A percentile compares a stretch with the other conserved stretches of the same genome.
phyloP scores from a whole-genome alignment of 768 basidiomycete genomes.

The Pleurotus tuber-regium region DNA sequence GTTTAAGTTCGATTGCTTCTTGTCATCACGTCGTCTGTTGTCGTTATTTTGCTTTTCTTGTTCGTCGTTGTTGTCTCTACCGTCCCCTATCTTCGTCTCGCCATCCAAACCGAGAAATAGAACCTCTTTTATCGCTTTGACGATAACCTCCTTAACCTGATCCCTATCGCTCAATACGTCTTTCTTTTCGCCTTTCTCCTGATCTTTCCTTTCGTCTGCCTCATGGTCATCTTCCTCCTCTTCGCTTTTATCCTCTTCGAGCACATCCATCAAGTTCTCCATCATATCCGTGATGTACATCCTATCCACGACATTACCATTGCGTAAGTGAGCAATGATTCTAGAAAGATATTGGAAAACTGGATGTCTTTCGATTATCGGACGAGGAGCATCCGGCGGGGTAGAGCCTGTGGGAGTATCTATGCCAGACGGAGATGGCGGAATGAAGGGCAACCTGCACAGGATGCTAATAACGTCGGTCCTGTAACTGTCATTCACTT shows the following conservation, averaged over 20 bases:
- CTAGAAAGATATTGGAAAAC: slow-evolving; percentile 12
- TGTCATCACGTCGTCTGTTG: background rate
- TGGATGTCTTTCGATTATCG: background rate
- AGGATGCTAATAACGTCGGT: background rate
- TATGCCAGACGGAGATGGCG: background rate
- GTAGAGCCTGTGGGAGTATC: background rate
- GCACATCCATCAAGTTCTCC: background rate
- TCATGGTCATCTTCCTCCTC: background rate
- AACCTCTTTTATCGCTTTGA: slow-evolving; percentile 4
- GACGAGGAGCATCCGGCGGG: background rate
- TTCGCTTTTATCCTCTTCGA: background rate
- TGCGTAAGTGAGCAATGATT: slow-evolving; percentile 10
- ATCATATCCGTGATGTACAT: slow-evolving; percentile 10
- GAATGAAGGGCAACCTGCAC: background rate
- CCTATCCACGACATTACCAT: slow-evolving; percentile 10
- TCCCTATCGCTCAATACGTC: background rate
- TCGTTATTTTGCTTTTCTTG: background rate
- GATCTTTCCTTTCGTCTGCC: background rate
- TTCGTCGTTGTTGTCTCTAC: background rate
- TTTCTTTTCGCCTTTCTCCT: background rate
- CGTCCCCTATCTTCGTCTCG: background rate
- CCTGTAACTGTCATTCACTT: background rate
- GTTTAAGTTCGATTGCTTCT: background rate
- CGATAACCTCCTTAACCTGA: slow-evolving; percentile 1
- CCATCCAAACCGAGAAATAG: slow-evolving; percentile 2